Evolutionary conservation across 2,329 filamentous ascomycete genomes (phyloP).

Genomic region (Metarhizium brunneum): DNA sequence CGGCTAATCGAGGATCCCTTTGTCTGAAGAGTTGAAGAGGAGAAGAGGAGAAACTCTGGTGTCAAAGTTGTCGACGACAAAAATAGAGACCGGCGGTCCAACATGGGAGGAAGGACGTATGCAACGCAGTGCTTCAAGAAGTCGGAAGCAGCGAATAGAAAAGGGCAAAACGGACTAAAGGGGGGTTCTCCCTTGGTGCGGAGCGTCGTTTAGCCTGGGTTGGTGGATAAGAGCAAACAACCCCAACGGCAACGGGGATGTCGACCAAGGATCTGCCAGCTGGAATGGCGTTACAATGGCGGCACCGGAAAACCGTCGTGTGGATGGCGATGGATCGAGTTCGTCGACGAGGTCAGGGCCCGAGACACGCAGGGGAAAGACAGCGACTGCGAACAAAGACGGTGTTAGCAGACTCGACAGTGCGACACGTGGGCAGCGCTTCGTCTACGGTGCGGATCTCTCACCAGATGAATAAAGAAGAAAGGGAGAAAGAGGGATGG

Average conservation of each 20-base stretch:
- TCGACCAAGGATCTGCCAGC: not conserved
- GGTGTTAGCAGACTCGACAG: not conserved
- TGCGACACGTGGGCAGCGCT: not conserved
- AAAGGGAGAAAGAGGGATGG: not conserved
- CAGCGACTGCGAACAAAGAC: slow-evolving; percentile 1
- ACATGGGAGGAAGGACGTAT: not conserved
- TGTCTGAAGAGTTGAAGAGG: not conserved
- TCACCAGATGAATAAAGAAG: slow-evolving; percentile 1
- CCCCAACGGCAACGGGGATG: not conserved
- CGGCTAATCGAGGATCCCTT: not conserved
- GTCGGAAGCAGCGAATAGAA: not conserved
- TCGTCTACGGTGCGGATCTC: not conserved
- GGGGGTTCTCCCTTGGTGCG: not conserved
- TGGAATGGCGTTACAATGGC: not conserved
- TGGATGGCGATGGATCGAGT: not conserved
- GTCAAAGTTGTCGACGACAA: not conserved
- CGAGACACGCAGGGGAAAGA: slow-evolving; percentile 6
- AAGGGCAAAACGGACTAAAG: not conserved
- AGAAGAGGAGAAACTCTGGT: not conserved
- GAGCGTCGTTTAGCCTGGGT: not conserved
- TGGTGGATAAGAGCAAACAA: not conserved
- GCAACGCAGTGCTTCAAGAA: not conserved
- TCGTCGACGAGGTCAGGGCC: slow-evolving; percentile 2
- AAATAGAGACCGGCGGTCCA: not conserved
- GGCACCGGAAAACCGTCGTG: not conserved